Conservation (phyloP, 1,139 yeast genomes). For the Blastobotrys ciferrii region DNA sequence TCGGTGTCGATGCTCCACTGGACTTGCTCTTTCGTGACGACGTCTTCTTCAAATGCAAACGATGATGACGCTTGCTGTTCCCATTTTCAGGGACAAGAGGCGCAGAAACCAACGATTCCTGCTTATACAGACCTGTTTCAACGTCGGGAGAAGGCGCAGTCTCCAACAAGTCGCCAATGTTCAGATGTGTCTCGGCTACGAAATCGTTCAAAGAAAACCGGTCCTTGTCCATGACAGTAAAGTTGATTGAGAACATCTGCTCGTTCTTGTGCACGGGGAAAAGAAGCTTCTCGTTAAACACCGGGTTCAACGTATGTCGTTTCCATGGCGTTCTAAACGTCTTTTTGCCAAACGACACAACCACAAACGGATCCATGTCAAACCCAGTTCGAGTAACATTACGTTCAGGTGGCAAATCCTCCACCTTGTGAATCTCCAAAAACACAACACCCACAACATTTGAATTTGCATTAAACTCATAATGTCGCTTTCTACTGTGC, state of each 20-base stretch:
- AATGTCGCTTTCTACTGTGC: slow-evolving; percentile 21
- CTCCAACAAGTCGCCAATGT: slow-evolving; percentile 49
- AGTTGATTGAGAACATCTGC: slow-evolving; percentile 58
- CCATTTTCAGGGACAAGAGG: slow-evolving; percentile 9
- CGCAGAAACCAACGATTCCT: slow-evolving; percentile 19
- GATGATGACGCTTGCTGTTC: background rate
- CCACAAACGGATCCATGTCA: slow-evolving; percentile 96
- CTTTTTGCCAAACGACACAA: slow-evolving; percentile 83
- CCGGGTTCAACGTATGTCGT: slow-evolving; percentile 79
- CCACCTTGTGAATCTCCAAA: slow-evolving; percentile 69
- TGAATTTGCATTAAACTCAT: slow-evolving; percentile 40
- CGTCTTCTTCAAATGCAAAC: background rate
- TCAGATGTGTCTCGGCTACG: slow-evolving; percentile 63
- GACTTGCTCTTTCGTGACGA: background rate
- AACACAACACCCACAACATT: slow-evolving; percentile 69
- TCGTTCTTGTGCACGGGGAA: slow-evolving; percentile 75
- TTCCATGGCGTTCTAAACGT: slow-evolving; percentile 85
- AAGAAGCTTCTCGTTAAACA: slow-evolving; percentile 75
- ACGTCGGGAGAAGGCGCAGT: slow-evolving; percentile 37
- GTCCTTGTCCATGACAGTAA: slow-evolving; percentile 81
- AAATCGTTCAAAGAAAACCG: slow-evolving; percentile 77
- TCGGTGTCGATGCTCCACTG: background rate
- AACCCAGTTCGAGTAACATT: slow-evolving; percentile 62
- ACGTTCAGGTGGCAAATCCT: slow-evolving; percentile 43
- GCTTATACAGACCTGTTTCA: slow-evolving; percentile 32